Conservation (phyloP, 306 rosid species). For the Canavalia gladiata region DNA sequence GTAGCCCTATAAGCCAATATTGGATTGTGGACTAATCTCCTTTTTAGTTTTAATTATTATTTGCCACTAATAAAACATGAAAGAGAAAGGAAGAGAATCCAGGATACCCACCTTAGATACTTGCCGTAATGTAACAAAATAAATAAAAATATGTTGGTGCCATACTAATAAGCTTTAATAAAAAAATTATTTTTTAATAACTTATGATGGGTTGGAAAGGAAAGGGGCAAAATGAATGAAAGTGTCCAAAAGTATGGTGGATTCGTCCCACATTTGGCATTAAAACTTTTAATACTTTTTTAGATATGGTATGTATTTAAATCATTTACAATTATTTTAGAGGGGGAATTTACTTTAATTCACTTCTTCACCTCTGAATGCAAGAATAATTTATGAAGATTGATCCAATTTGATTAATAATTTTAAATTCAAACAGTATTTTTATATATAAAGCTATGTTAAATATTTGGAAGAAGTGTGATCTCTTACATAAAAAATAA, state of each 20-base stretch:
- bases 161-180: background rate
- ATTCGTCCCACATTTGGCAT: background rate
- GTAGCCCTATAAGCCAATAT: slow-evolving; percentile 40
- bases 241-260: background rate
- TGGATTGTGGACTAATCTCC: slow-evolving; percentile 27
- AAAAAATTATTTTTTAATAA: background rate
- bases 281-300: background rate
- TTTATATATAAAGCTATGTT: too few species aligned
- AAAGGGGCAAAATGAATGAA: background rate
- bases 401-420: too few species aligned
- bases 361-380: background rate
- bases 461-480: too few species aligned
- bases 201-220: background rate
- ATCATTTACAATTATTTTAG: background rate
- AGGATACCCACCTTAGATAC: slow-evolving; percentile 18
- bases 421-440: too few species aligned
- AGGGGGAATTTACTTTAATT: background rate
- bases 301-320: background rate
- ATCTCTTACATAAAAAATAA: too few species aligned
- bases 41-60: slow-evolving; percentile 40
- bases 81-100: background rate
- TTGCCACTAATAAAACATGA: slow-evolving; percentile 34
- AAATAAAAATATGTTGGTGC: background rate
- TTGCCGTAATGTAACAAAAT: slow-evolving; percentile 8
- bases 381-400: too few species aligned